Percentiles rank a stretch among this genome's conserved stretches.
phyloP scores from a whole-genome alignment of 305 asterid genomes.

The Coffea humblotiana region DNA sequence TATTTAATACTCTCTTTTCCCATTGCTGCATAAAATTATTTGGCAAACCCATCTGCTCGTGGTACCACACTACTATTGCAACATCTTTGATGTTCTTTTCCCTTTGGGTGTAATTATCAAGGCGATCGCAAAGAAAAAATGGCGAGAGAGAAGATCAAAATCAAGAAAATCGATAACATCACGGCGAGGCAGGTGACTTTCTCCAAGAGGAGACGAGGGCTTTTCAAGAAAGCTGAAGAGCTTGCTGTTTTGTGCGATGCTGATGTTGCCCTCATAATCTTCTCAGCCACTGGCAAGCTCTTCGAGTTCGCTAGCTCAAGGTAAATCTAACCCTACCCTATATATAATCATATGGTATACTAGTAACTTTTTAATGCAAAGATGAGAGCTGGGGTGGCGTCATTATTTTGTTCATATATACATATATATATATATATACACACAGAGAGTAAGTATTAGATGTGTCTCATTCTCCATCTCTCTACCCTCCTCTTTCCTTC shows the following conservation, averaged over 20 bases:
- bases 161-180: conserved; percentile 39
- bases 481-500: neutral
- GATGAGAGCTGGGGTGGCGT: neutral
- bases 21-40: neutral
- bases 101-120: neutral
- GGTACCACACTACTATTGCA: neutral
- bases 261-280: conserved; percentile 36
- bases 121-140: conserved; percentile 2
- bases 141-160: conserved; percentile 44
- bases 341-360: too few relatives aligned
- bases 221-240: conserved; percentile 43
- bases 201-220: conserved; percentile 43
- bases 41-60: neutral
- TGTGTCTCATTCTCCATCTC: too few relatives aligned
- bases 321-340: neutral
- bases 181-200: conserved; percentile 45
- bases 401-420: too few relatives aligned
- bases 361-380: neutral
- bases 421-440: too few relatives aligned
- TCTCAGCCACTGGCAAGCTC: conserved; percentile 40
- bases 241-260: conserved; percentile 41
- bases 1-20: neutral
- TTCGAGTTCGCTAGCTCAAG: conserved; percentile 34
- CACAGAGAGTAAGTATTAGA: too few relatives aligned
- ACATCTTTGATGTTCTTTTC: neutral